Percentiles rank a stretch among this genome's conserved stretches.
phyloP scores from a whole-genome alignment of 345 rosid genomes.

The Rhodomyrtus tomentosa region DNA sequence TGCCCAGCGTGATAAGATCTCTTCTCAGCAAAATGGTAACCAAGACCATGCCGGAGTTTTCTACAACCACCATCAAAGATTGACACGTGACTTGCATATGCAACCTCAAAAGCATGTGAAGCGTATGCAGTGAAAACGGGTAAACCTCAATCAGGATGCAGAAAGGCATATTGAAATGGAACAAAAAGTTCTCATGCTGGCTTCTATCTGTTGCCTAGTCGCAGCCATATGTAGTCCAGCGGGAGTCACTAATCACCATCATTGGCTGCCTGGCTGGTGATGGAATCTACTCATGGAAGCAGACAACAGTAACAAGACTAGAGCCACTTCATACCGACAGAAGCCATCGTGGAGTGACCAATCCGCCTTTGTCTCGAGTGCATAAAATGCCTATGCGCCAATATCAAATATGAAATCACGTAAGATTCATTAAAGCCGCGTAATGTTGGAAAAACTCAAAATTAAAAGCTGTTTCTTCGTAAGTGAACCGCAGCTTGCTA shows the following conservation, averaged over 20 bases:
- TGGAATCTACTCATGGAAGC: background rate
- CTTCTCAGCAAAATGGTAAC: background rate
- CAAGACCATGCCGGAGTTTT: background rate
- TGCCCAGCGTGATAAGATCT: background rate
- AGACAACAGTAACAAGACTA: background rate
- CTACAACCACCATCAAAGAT: background rate
- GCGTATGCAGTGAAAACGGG: background rate
- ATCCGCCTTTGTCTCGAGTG: too few relatives aligned
- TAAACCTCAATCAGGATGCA: background rate
- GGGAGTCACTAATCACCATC: background rate
- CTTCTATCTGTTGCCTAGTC: background rate
- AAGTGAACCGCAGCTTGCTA: background rate
- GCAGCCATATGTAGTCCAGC: background rate
- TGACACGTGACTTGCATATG: background rate
- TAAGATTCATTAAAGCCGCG: background rate
- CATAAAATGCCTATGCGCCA: constrained; percentile 3
- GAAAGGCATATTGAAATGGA: background rate
- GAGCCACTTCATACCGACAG: constrained; percentile 43
- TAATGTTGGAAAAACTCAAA: background rate
- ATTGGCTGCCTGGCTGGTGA: background rate
- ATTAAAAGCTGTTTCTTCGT: background rate
- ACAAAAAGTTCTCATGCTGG: background rate
- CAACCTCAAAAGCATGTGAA: background rate
- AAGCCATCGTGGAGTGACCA: constrained; percentile 53
- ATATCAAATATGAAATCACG: background rate